These are phyloP conservation scores for Euphorbia peplus DNA, from an alignment of 345 rosid species.

Conservation along the genomic window DNA sequence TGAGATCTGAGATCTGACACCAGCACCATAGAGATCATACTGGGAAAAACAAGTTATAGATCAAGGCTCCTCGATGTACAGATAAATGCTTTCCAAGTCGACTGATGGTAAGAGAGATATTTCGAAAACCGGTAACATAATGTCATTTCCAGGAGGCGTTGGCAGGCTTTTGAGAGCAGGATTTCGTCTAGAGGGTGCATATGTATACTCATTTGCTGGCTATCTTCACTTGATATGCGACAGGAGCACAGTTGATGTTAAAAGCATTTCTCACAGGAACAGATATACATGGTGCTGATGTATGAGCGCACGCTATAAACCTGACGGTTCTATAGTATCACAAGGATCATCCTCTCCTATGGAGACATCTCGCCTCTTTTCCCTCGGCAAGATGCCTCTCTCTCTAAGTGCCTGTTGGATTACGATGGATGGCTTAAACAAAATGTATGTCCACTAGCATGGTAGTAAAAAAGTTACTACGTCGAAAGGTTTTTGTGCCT, in stretches of 20 bases:
- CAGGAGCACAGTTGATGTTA: not conserved
- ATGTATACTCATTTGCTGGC: not conserved
- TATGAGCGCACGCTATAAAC: too few relatives aligned
- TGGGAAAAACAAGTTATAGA: conserved; percentile 25
- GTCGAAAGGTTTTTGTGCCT: too few relatives aligned
- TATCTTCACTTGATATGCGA: not conserved
- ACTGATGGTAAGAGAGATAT: conserved; percentile 1
- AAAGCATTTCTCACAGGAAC: not conserved
- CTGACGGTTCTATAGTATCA: too few relatives aligned
- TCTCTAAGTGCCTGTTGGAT: too few relatives aligned
- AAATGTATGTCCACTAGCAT: too few relatives aligned
- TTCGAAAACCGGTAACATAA: not conserved
- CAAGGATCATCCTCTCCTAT: too few relatives aligned
- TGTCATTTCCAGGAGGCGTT: not conserved
- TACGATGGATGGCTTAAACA: too few relatives aligned
- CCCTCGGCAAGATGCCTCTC: too few relatives aligned
- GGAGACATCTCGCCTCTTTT: too few relatives aligned
- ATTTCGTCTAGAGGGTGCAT: not conserved
- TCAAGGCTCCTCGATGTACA: conserved; percentile 39
- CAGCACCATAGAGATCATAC: conserved; percentile 32
- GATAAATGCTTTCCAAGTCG: conserved; percentile 48
- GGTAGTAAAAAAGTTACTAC: too few relatives aligned
- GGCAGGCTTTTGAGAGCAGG: not conserved
- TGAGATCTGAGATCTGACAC: not conserved
- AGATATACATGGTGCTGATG: not conserved